phyloP scores from a whole-genome alignment of 2,329 filamentous ascomycete species.

The Helminthosporium solani region DNA sequence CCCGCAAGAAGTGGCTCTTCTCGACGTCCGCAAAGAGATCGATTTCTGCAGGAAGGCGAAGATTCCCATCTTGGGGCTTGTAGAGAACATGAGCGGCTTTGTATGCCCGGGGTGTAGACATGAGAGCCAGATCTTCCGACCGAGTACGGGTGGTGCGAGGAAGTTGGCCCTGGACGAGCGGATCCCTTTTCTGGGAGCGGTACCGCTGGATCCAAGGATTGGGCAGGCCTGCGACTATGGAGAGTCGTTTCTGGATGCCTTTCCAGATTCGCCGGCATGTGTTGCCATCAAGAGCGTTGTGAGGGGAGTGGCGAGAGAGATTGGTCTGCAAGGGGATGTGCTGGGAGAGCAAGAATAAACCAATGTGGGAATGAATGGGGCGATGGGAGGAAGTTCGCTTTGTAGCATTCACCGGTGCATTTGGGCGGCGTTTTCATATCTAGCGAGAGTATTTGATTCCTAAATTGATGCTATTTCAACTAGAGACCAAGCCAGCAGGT shows the following conservation, averaged over 20 bases:
- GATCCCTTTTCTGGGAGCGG: constrained; percentile 84
- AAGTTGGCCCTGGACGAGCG: constrained; percentile 80
- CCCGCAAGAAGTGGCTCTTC: constrained; percentile 86
- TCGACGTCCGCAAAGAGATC: constrained; percentile 96
- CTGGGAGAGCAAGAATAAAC: constrained; percentile 21
- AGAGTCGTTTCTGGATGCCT: constrained; percentile 94
- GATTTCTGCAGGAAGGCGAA: constrained; percentile 96
- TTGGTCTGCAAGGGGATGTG: constrained; percentile 34
- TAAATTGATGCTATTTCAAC: no score
- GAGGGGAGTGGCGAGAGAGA: constrained; percentile 60
- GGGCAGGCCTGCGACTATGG: constrained; percentile 97
- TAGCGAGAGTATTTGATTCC: background rate
- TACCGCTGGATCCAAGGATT: constrained; percentile 89
- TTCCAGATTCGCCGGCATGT: constrained; percentile 89
- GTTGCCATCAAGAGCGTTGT: constrained; percentile 80
- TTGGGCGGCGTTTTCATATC: constrained; percentile 1
- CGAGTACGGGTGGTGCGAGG: constrained; percentile 84
- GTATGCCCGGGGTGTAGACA: constrained; percentile 91
- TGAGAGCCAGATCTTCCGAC: constrained; percentile 78
- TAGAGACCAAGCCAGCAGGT: no score
- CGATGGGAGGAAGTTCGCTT: background rate
- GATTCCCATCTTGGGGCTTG: constrained; percentile 82
- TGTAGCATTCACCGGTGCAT: constrained; percentile 7
- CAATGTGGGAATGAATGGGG: no score
- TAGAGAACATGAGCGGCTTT: constrained; percentile 98